Conservation (phyloP, 2,329 filamentous ascomycete species). For the Albophoma yamanashiensis region DNA sequence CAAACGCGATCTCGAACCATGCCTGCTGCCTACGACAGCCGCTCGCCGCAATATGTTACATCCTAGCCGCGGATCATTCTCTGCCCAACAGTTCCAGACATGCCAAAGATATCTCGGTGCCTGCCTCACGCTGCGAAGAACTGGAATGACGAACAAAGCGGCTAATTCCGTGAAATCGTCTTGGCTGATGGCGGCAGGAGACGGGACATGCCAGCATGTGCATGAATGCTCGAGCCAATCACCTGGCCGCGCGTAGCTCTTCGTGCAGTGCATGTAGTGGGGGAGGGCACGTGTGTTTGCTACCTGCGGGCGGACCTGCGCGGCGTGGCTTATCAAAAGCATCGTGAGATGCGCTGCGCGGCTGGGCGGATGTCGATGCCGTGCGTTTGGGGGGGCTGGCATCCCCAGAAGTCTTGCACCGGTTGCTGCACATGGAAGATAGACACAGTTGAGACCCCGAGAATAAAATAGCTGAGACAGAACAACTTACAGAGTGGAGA, state of each 20-base stretch:
- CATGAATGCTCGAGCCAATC: background rate
- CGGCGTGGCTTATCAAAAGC: background rate
- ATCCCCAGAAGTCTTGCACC: background rate
- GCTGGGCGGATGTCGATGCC: background rate
- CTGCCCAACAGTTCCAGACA: background rate
- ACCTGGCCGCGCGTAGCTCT: background rate
- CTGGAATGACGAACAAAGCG: background rate
- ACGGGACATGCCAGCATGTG: background rate
- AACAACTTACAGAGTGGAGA: too few species aligned
- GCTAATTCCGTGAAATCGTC: background rate
- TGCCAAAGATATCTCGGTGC: background rate
- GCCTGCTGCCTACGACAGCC: background rate
- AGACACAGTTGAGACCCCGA: background rate
- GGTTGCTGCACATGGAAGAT: background rate
- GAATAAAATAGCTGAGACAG: background rate
- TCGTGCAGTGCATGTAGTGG: background rate
- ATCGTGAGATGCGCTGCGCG: background rate
- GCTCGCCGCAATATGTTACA: background rate
- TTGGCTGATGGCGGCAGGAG: background rate
- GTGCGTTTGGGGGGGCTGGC: background rate
- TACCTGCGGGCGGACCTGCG: background rate
- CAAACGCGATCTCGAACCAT: background rate
- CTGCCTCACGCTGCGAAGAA: background rate
- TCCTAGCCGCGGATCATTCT: background rate
- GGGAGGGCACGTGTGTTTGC: background rate